Conservation (phyloP, 306 rosid genomes). For the Echinosophora koreensis region DNA sequence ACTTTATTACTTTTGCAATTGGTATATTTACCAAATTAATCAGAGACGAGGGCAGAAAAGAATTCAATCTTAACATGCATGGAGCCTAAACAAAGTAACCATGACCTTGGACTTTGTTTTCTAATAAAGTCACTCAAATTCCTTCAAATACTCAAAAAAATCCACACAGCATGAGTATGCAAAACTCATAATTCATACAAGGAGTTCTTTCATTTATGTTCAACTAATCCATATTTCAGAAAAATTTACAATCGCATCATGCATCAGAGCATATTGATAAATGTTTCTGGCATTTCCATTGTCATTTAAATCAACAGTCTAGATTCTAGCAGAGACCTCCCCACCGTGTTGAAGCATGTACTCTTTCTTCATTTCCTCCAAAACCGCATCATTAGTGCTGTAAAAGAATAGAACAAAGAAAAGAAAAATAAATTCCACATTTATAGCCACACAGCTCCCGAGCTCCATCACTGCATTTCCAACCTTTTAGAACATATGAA, state of each 20-base stretch:
- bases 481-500: background rate
- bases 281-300: constrained; percentile 2
- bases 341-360: constrained; percentile 63
- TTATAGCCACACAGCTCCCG: background rate
- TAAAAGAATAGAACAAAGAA: constrained; percentile 14
- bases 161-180: background rate
- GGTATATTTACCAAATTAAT: too few relatives aligned
- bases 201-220: constrained; percentile 24
- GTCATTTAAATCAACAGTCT: constrained; percentile 33
- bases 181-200: background rate
- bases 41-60: background rate
- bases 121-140: background rate
- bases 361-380: constrained; percentile 85
- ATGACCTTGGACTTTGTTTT: background rate
- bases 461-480: background rate
- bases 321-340: constrained; percentile 55
- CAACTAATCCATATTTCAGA: constrained; percentile 22
- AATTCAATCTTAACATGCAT: background rate
- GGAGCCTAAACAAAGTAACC: background rate
- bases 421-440: constrained; percentile 30
- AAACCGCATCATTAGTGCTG: constrained; percentile 81
- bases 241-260: background rate
- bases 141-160: background rate
- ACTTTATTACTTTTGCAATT: too few relatives aligned
- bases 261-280: constrained; percentile 7